Evolutionary conservation across 1,284 basidiomycete species (phyloP).

Genomic region (Moesziomyces sp.): DNA sequence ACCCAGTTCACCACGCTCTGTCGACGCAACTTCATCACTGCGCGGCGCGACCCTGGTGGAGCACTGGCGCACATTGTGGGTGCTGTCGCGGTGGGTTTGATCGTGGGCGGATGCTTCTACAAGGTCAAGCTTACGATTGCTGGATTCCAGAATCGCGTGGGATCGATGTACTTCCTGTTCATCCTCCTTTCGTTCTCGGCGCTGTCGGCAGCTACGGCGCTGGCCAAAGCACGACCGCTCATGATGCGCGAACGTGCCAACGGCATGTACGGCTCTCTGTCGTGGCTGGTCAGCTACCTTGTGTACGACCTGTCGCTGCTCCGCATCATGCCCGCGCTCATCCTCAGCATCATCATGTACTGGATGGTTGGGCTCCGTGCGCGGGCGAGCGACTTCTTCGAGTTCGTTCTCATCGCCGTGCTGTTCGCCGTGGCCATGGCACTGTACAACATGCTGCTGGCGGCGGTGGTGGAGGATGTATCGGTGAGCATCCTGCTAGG

Average conservation of each 20-base stretch:
- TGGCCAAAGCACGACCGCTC: constrained; percentile 38
- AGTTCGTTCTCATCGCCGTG: constrained; percentile 53
- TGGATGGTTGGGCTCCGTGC: constrained; percentile 59
- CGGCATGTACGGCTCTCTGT: constrained; percentile 44
- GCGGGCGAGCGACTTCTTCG: constrained; percentile 48
- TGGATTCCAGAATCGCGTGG: constrained; percentile 59
- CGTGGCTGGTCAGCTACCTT: constrained; percentile 53
- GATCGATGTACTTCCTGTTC: constrained; percentile 57
- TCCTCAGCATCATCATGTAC: constrained; percentile 47
- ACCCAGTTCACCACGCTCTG: constrained; percentile 46
- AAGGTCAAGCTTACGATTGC: constrained; percentile 54
- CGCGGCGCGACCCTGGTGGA: constrained; percentile 43
- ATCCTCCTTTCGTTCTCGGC: constrained; percentile 51
- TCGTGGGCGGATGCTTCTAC: constrained; percentile 58
- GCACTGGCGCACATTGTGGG: constrained; percentile 53
- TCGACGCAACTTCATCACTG: constrained; percentile 45
- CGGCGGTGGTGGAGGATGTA: constrained; percentile 46
- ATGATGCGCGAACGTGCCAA: constrained; percentile 61
- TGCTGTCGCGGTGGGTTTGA: constrained; percentile 42
- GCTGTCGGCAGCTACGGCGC: constrained; percentile 39
- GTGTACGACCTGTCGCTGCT: constrained; percentile 51
- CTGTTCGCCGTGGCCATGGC: constrained; percentile 50
- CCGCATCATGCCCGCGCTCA: constrained; percentile 41
- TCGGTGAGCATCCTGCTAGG: constrained; percentile 49
- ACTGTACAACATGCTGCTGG: constrained; percentile 53